A percentile compares a stretch with the other conserved stretches of the same genome.
Conservation (phyloP, 1,139 yeast genomes). For the Zhuliangozyma parablackwelliae region DNA sequence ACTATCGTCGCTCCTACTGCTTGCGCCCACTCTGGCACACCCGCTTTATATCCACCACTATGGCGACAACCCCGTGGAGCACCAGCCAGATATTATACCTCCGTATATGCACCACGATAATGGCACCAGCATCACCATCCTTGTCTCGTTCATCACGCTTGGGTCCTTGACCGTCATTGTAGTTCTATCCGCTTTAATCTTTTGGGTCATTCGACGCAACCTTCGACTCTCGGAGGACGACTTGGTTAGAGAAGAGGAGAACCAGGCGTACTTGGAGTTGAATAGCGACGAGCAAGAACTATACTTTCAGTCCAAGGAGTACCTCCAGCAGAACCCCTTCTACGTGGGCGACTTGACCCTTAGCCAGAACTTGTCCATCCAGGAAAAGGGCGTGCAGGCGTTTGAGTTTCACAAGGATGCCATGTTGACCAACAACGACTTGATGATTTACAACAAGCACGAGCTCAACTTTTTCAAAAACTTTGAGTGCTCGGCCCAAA, state of each 20-base stretch:
- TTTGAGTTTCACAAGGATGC: constrained; percentile 84
- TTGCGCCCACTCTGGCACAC: too few relatives aligned
- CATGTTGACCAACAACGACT: constrained; percentile 54
- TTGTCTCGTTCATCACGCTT: constrained; percentile 11
- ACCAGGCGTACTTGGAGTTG: constrained; percentile 53
- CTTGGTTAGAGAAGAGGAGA: constrained; percentile 57
- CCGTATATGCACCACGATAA: constrained; percentile 3
- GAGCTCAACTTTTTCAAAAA: constrained; percentile 72
- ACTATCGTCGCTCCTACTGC: too few relatives aligned
- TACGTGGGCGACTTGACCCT: constrained; percentile 40
- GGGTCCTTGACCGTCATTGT: constrained; percentile 10
- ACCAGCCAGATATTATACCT: constrained; percentile 3
- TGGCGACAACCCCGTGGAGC: not conserved
- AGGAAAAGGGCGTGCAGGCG: constrained; percentile 89
- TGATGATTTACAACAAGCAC: constrained; percentile 63
- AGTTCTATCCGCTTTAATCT: constrained; percentile 10
- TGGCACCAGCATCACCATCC: constrained; percentile 4
- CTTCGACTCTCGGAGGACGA: constrained; percentile 42
- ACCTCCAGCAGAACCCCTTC: constrained; percentile 52
- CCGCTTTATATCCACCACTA: too few relatives aligned
- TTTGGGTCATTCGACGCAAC: constrained; percentile 10
- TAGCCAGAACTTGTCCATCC: constrained; percentile 59
- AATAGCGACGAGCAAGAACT: constrained; percentile 76
- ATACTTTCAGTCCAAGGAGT: constrained; percentile 66
- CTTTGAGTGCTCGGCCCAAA: constrained; percentile 72